A percentile compares a stretch with the other conserved stretches of the same genome.
These are phyloP conservation scores for Cladosporium sp. DNA, from an alignment of 2,329 filamentous ascomycete species.

Conservation along the genomic window DNA sequence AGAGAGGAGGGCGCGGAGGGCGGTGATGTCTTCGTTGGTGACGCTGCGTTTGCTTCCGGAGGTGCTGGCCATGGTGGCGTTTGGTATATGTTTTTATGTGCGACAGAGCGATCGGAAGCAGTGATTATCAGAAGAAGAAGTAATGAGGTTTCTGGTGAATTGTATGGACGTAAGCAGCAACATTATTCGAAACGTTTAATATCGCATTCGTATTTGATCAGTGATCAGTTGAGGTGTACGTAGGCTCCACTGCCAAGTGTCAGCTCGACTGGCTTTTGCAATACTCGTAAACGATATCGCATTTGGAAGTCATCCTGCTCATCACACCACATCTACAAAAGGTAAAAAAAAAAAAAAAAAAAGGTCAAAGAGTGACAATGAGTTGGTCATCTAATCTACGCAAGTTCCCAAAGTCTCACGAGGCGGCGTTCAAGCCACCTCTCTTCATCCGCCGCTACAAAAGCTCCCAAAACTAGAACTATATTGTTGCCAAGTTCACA, in stretches of 20 bases:
- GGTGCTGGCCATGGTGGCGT: neutral
- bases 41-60: constrained; percentile 7
- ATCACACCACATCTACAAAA: no score
- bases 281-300: neutral
- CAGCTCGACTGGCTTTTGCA: neutral
- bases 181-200: no score
- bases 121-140: neutral
- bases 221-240: neutral
- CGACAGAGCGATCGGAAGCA: neutral
- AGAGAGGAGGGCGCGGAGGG: constrained; percentile 23
- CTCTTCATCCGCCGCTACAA: neutral
- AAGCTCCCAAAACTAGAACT: neutral
- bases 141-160: no score
- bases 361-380: constrained; percentile 18
- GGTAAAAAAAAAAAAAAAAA: no score
- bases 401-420: neutral
- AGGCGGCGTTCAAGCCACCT: neutral
- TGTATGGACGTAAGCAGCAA: no score
- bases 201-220: neutral
- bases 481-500: neutral
- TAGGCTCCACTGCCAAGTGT: neutral
- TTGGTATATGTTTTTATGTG: neutral
- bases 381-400: constrained; percentile 20
- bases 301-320: no score
- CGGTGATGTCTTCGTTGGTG: constrained; percentile 21